A percentile compares a stretch with the other conserved stretches of the same genome.
Evolutionary conservation across 176 grass and related monocot species (phyloP).

Genomic region (Ananas comosus): DNA sequence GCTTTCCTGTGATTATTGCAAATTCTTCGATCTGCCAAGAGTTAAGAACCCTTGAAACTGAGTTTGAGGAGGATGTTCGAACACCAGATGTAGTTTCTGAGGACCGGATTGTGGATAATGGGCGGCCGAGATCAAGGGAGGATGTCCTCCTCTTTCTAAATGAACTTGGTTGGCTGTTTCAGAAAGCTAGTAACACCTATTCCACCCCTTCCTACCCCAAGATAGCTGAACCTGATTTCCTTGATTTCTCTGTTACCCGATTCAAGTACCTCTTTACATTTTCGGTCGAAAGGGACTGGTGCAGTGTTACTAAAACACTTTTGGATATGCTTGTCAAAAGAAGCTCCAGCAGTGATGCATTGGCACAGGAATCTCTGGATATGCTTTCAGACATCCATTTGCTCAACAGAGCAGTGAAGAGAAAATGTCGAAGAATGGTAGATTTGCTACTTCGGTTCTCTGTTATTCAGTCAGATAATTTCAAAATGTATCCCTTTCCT

Average conservation of each 20-base stretch:
- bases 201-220: conserved; percentile 16
- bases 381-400: conserved; percentile 71
- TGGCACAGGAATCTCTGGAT: conserved; percentile 59
- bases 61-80: conserved; percentile 46
- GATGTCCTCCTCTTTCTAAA: conserved; percentile 84
- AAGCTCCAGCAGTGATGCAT: conserved; percentile 41
- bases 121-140: conserved; percentile 34
- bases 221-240: conserved; percentile 25
- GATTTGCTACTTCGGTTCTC: conserved; percentile 66
- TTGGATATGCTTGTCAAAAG: conserved; percentile 72
- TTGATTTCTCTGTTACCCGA: conserved; percentile 56
- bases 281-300: conserved; percentile 82
- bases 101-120: conserved; percentile 35
- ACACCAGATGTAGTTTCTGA: conserved; percentile 42
- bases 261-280: conserved; percentile 78
- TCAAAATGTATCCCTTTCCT: conserved; percentile 46
- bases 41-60: conserved; percentile 65
- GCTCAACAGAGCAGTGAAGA: conserved; percentile 86
- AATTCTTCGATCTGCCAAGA: conserved; percentile 63
- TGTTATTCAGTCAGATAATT: conserved; percentile 41
- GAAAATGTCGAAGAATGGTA: conserved; percentile 72
- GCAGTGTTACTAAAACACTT: conserved; percentile 67
- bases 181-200: conserved; percentile 35
- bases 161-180: conserved; percentile 98
- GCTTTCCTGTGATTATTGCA: conserved; percentile 83